Percentiles rank a stretch among this genome's conserved stretches.
Conservation (phyloP, 176 grass and related monocot genomes). For the Hsuehochloa calcarea region DNA sequence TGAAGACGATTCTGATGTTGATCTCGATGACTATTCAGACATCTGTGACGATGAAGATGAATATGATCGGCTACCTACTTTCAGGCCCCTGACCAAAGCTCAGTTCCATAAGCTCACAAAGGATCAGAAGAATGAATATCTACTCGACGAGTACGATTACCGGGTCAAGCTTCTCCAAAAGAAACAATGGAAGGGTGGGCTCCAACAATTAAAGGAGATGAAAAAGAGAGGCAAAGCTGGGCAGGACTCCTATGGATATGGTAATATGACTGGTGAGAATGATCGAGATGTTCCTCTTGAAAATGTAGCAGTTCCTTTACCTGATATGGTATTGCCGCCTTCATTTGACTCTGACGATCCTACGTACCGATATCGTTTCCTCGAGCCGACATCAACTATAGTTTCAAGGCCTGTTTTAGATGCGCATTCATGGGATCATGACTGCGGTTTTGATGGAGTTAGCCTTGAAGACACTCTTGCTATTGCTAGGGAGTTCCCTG, state of each 20-base stretch:
- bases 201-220: conserved; percentile 80
- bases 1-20: conserved; percentile 62
- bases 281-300: conserved; percentile 76
- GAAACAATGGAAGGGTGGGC: conserved; percentile 92
- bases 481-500: conserved; percentile 60
- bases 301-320: conserved; percentile 68
- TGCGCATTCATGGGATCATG: conserved; percentile 88
- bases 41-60: conserved; percentile 70
- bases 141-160: conserved; percentile 94
- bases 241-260: conserved; percentile 50
- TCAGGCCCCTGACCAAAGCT: conserved; percentile 79
- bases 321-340: conserved; percentile 83
- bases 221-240: conserved; percentile 67
- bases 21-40: conserved; percentile 69
- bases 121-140: conserved; percentile 81
- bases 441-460: conserved; percentile 87
- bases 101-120: conserved; percentile 74
- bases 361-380: conserved; percentile 80
- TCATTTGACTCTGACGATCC: conserved; percentile 82
- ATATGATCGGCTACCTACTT: conserved; percentile 88
- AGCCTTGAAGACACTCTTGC: conserved; percentile 77
- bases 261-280: conserved; percentile 44
- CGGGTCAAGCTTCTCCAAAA: conserved; percentile 90
- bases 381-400: conserved; percentile 64
- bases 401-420: conserved; percentile 77